These are phyloP conservation scores for Fusarium sp. DNA, from an alignment of 2,329 filamentous ascomycete genomes.

Conservation along the genomic window DNA sequence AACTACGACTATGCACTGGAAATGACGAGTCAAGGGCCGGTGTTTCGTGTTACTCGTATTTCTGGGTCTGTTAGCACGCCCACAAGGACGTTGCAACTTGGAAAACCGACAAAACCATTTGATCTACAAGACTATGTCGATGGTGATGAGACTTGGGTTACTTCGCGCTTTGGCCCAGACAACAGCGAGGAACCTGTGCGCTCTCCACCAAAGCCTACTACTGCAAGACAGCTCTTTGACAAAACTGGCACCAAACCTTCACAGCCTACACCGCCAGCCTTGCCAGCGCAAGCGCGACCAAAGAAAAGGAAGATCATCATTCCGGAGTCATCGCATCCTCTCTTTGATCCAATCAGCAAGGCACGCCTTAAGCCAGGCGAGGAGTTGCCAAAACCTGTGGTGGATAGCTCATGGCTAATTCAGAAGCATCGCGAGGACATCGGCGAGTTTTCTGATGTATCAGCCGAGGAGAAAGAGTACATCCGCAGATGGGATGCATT, in stretches of 20 bases:
- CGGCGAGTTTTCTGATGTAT: slow-evolving; percentile 70
- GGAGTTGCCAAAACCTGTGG: slow-evolving; percentile 59
- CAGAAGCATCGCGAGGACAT: slow-evolving; percentile 73
- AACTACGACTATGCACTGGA: slow-evolving; percentile 61
- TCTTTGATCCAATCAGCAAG: slow-evolving; percentile 73
- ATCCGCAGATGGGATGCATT: slow-evolving; percentile 72
- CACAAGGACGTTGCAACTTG: slow-evolving; percentile 60
- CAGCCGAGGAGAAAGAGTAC: slow-evolving; percentile 69
- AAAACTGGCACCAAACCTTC: slow-evolving; percentile 40
- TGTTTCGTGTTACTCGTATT: slow-evolving; percentile 58
- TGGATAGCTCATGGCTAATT: slow-evolving; percentile 69
- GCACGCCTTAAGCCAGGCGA: slow-evolving; percentile 65
- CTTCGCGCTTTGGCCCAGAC: slow-evolving; percentile 58
- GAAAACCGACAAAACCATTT: slow-evolving; percentile 60
- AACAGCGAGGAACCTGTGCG: slow-evolving; percentile 47
- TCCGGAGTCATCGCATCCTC: slow-evolving; percentile 65
- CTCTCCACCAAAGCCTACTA: slow-evolving; percentile 43
- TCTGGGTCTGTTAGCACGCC: slow-evolving; percentile 50
- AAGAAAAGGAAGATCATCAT: slow-evolving; percentile 57
- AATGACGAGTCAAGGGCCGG: slow-evolving; percentile 55
- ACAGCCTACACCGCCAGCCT: slow-evolving; percentile 17
- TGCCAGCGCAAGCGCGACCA: slow-evolving; percentile 18
- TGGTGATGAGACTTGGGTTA: slow-evolving; percentile 64
- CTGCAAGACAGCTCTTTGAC: slow-evolving; percentile 45
- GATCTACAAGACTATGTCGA: slow-evolving; percentile 61